Percentiles rank a stretch among this genome's conserved stretches.
Conservation (phyloP, 2,329 filamentous ascomycete species). For the Ophiostoma fasciatum region DNA sequence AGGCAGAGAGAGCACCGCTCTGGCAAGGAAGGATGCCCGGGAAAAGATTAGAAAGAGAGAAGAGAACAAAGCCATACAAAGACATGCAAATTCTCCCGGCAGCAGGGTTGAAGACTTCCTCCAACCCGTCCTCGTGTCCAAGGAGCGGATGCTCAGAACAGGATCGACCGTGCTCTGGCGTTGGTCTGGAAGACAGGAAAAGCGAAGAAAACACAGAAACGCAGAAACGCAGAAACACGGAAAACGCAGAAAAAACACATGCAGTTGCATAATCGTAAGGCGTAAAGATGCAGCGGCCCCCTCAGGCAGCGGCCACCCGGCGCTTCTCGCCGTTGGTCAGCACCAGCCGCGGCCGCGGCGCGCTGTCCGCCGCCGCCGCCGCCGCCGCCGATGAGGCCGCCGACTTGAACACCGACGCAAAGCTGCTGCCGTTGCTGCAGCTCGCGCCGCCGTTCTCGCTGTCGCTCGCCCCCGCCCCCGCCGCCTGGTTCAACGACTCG, state of each 20-base stretch:
- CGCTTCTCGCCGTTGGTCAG: slow-evolving; percentile 84
- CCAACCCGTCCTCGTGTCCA: too few relatives aligned
- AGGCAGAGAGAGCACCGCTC: too few relatives aligned
- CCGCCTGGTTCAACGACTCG: slow-evolving; percentile 54
- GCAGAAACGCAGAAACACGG: background rate
- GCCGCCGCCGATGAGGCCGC: slow-evolving; percentile 41
- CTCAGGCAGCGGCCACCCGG: slow-evolving; percentile 21
- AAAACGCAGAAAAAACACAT: background rate
- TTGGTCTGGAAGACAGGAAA: too few relatives aligned
- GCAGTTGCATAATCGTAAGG: slow-evolving; percentile 3
- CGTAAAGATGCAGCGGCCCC: background rate
- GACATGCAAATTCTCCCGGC: too few relatives aligned
- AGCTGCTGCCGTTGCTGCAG: slow-evolving; percentile 44
- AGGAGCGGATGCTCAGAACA: too few relatives aligned
- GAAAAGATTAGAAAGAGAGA: too few relatives aligned
- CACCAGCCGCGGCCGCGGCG: slow-evolving; percentile 73
- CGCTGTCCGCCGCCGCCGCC: slow-evolving; percentile 46
- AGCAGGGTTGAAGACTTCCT: too few relatives aligned
- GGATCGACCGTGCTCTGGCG: too few relatives aligned
- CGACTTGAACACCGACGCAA: slow-evolving; percentile 52
- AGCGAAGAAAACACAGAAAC: too few relatives aligned
- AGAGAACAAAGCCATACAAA: too few relatives aligned
- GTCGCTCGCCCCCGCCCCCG: slow-evolving; percentile 14
- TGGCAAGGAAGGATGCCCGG: too few relatives aligned
- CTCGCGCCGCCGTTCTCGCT: slow-evolving; percentile 20